Percentiles rank a stretch among this genome's conserved stretches.
Evolutionary conservation across 352 stramenopile species (phyloP).

Genomic region (Sclerospora graminicola): DNA sequence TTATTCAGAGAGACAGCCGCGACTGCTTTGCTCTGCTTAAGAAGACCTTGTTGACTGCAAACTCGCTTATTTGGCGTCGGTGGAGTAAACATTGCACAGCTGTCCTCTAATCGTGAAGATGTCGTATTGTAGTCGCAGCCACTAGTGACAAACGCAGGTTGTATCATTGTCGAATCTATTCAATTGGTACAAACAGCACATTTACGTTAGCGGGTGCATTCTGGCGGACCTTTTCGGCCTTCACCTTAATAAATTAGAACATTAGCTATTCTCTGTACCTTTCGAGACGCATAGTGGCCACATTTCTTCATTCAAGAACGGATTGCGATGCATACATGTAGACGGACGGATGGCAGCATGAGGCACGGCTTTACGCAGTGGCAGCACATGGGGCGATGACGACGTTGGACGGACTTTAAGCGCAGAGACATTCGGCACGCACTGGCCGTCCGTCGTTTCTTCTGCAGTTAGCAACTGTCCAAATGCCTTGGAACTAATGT

Average conservation of each 20-base stretch:
- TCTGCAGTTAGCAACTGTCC: conserved; percentile 23
- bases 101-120: conserved; percentile 4
- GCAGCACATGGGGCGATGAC: conserved; percentile 5
- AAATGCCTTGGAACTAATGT: conserved; percentile 23
- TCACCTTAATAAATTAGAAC: conserved; percentile 5
- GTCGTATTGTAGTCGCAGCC: conserved; percentile 18
- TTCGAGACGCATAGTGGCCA: conserved; percentile 11
- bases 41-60: conserved; percentile 23
- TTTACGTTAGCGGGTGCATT: conserved; percentile 16
- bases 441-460: conserved; percentile 9
- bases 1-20: conserved; percentile 8
- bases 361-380: conserved; percentile 4
- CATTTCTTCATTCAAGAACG: conserved; percentile 13
- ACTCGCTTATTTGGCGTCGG: conserved; percentile 28
- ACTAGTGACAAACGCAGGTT: conserved; percentile 12
- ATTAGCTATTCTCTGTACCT: conserved; percentile 12
- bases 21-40: conserved; percentile 18
- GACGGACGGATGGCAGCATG: conserved; percentile 12
- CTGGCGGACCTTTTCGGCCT: conserved; percentile 19
- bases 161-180: conserved; percentile 19
- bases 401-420: conserved; percentile 21
- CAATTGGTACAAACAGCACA: conserved; percentile 8
- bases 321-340: conserved; percentile 16
- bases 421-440: not conserved
- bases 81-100: conserved; percentile 21